Percentiles rank a stretch among this genome's conserved stretches.
These are phyloP conservation scores for Yamadazyma olivae DNA, from an alignment of 805 yeast species.

Conservation along the genomic window DNA sequence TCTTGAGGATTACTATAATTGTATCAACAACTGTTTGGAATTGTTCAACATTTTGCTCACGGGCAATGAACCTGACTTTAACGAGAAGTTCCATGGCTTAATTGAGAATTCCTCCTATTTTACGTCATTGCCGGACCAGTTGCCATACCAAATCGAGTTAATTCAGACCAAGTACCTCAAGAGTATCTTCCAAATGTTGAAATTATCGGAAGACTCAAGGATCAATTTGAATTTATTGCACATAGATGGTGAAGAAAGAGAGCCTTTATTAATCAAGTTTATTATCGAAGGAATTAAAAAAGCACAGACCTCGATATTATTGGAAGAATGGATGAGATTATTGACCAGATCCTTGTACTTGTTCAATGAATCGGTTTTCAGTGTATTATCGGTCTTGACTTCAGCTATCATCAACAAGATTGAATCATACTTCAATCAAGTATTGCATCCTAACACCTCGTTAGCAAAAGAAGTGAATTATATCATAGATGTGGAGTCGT, in stretches of 20 bases:
- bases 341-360: constrained; percentile 50
- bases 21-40: constrained; percentile 38
- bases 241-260: constrained; percentile 26
- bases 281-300: constrained; percentile 48
- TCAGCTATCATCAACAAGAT: constrained; percentile 47
- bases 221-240: constrained; percentile 26
- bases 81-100: constrained; percentile 38
- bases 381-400: constrained; percentile 52
- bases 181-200: constrained; percentile 26
- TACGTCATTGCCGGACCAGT: constrained; percentile 3
- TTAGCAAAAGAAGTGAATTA: constrained; percentile 7
- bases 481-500: constrained; percentile 35
- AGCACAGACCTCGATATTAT: constrained; percentile 40
- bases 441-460: constrained; percentile 14
- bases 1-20: constrained; percentile 22
- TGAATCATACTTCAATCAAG: constrained; percentile 23
- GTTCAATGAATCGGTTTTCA: constrained; percentile 51
- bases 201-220: constrained; percentile 25
- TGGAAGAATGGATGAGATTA: constrained; percentile 48
- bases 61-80: constrained; percentile 57
- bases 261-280: constrained; percentile 39
- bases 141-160: constrained; percentile 22
- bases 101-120: constrained; percentile 33
- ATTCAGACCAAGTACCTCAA: constrained; percentile 25
- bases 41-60: constrained; percentile 44